Evolutionary conservation across 305 asterid genomes (phyloP).

Genomic region (Fraxinus paxiana): DNA sequence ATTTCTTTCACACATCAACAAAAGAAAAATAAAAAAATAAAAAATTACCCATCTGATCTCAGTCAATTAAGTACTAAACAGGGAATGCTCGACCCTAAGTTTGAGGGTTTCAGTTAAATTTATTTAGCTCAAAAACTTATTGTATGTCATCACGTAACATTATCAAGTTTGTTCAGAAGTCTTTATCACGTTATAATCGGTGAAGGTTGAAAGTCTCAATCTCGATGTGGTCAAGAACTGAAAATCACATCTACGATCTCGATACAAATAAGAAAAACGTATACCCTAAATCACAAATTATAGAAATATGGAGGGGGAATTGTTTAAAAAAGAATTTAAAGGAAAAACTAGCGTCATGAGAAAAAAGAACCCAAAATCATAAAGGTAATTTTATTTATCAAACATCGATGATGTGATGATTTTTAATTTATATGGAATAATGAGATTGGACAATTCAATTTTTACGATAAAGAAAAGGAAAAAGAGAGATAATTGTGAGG

Average conservation of each 20-base stretch:
- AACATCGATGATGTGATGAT: no score
- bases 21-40: background rate
- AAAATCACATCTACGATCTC: background rate
- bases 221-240: background rate
- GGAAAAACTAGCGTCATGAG: background rate
- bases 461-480: no score
- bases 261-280: background rate
- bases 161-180: background rate
- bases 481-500: no score
- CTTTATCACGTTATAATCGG: background rate
- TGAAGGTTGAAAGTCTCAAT: background rate
- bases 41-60: background rate
- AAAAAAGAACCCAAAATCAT: background rate
- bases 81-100: background rate
- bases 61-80: background rate
- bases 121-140: background rate
- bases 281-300: background rate
- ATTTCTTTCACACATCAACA: background rate
- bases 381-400: no score
- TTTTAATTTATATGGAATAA: no score
- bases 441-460: no score
- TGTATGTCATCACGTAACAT: background rate
- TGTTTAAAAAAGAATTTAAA: no score
- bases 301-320: background rate
- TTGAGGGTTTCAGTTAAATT: background rate